A percentile compares a stretch with the other conserved stretches of the same genome.
Conservation (phyloP, 495 filamentous ascomycete genomes). For the Neurospora sp. region DNA sequence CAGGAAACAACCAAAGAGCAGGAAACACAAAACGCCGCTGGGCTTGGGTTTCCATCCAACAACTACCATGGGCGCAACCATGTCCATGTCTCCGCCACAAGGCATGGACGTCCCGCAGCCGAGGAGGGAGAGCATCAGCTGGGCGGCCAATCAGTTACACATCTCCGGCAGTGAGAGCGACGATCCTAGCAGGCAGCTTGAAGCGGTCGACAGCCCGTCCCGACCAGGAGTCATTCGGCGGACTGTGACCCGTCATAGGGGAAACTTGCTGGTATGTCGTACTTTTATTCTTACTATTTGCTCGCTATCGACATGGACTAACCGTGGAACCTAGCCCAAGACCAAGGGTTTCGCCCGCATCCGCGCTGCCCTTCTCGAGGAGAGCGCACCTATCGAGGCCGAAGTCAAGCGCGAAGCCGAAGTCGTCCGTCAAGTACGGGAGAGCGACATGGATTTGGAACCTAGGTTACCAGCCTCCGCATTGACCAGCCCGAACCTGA, state of each 20-base stretch:
- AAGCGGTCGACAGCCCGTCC: conserved; percentile 33
- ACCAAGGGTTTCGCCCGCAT: conserved; percentile 91
- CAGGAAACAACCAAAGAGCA: conserved; percentile 41
- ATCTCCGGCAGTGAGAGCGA: conserved; percentile 75
- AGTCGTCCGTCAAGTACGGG: conserved; percentile 85
- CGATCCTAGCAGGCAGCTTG: conserved; percentile 49
- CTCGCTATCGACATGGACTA: conserved; percentile 1
- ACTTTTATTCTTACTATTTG: neutral
- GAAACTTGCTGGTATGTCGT: conserved; percentile 70
- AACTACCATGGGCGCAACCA: conserved; percentile 8
- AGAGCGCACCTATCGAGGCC: conserved; percentile 73
- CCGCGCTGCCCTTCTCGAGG: conserved; percentile 77
- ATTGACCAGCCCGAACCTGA: conserved; percentile 38
- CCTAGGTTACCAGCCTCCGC: conserved; percentile 33
- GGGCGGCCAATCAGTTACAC: conserved; percentile 77
- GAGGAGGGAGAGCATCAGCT: conserved; percentile 72
- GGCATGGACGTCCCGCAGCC: conserved; percentile 29
- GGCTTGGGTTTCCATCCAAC: conserved; percentile 29
- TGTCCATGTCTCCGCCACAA: conserved; percentile 36
- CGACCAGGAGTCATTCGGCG: conserved; percentile 48
- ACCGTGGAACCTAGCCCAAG: conserved; percentile 52
- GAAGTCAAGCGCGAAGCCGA: conserved; percentile 89
- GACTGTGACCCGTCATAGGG: conserved; percentile 65
- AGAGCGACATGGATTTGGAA: conserved; percentile 50
- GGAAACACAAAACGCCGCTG: conserved; percentile 19